Evolutionary conservation across 2,329 filamentous ascomycete species (phyloP).

Genomic region (Aureobasidium sp.): DNA sequence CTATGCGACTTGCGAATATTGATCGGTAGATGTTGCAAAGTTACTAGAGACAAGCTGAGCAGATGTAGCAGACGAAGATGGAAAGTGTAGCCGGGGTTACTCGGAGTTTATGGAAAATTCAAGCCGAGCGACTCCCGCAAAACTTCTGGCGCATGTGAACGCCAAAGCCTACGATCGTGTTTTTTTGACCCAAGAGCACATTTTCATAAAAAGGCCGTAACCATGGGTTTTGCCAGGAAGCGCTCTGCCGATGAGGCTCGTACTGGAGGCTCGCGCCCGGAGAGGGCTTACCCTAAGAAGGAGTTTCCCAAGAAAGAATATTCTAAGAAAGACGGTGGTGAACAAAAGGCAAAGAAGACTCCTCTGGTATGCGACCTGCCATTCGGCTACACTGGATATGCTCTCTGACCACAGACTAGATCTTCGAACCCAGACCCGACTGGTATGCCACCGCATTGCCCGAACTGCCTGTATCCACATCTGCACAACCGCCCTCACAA

Average conservation of each 20-base stretch:
- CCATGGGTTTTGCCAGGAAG: constrained; percentile 30
- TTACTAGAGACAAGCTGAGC: too few species aligned
- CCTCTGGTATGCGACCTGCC: constrained; percentile 13
- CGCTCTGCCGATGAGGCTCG: constrained; percentile 27
- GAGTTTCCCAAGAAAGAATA: constrained; percentile 22
- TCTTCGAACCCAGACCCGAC: constrained; percentile 56
- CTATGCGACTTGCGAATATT: not conserved
- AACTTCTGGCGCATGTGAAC: constrained; percentile 6
- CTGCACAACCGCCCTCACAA: constrained; percentile 42
- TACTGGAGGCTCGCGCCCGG: constrained; percentile 20
- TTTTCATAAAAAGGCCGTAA: not conserved
- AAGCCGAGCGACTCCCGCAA: not conserved
- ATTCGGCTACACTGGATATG: not conserved
- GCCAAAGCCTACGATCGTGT: not conserved
- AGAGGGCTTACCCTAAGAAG: constrained; percentile 25
- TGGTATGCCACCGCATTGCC: constrained; percentile 59
- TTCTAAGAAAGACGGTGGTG: constrained; percentile 23
- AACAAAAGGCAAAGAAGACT: constrained; percentile 22
- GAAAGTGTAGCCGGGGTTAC: not conserved
- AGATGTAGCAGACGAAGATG: not conserved
- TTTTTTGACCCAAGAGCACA: not conserved
- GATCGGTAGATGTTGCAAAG: not conserved
- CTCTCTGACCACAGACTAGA: constrained; percentile 35
- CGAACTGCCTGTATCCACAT: constrained; percentile 40
- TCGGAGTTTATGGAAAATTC: constrained; percentile 7